A percentile compares a stretch with the other conserved stretches of the same genome.
Conservation (phyloP, 202 grass and related monocot species). For the Schoenoplectus triqueter region DNA sequence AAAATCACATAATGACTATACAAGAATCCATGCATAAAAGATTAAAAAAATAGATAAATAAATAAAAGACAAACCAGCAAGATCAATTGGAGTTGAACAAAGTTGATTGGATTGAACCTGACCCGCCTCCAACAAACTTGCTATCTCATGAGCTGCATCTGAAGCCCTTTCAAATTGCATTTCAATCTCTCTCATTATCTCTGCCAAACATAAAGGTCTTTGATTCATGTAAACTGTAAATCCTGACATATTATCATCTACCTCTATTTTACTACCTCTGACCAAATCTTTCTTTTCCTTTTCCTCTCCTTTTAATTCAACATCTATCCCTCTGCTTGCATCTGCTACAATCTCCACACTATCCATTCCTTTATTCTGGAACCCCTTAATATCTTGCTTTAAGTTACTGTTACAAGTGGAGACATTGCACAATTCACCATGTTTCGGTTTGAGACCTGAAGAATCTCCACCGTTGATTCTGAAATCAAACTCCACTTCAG, state of each 20-base stretch:
- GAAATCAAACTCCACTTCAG: slow-evolving; percentile 42
- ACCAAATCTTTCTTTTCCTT: slow-evolving; percentile 70
- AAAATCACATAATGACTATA: background rate
- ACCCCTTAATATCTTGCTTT: slow-evolving; percentile 57
- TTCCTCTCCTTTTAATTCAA: slow-evolving; percentile 64
- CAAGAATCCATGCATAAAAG: too few relatives aligned
- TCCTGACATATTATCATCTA: slow-evolving; percentile 70
- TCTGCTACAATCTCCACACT: slow-evolving; percentile 48
- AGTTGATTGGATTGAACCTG: slow-evolving; percentile 57
- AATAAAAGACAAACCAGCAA: slow-evolving; percentile 62
- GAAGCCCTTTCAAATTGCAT: slow-evolving; percentile 80
- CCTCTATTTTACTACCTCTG: slow-evolving; percentile 59
- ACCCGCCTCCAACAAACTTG: slow-evolving; percentile 87
- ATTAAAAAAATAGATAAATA: background rate
- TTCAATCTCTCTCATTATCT: slow-evolving; percentile 85
- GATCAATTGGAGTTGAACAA: slow-evolving; percentile 68
- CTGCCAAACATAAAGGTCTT: slow-evolving; percentile 63
- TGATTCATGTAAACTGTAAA: slow-evolving; percentile 90
- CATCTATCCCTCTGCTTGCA: slow-evolving; percentile 48
- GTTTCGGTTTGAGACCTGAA: slow-evolving; percentile 51
- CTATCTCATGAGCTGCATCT: slow-evolving; percentile 75
- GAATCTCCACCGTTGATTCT: slow-evolving; percentile 36
- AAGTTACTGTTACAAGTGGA: slow-evolving; percentile 48
- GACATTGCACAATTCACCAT: slow-evolving; percentile 38
- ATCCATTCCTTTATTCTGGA: slow-evolving; percentile 62